Conservation (phyloP, 257 asterid genomes). For the Cynanchum wilfordii region DNA sequence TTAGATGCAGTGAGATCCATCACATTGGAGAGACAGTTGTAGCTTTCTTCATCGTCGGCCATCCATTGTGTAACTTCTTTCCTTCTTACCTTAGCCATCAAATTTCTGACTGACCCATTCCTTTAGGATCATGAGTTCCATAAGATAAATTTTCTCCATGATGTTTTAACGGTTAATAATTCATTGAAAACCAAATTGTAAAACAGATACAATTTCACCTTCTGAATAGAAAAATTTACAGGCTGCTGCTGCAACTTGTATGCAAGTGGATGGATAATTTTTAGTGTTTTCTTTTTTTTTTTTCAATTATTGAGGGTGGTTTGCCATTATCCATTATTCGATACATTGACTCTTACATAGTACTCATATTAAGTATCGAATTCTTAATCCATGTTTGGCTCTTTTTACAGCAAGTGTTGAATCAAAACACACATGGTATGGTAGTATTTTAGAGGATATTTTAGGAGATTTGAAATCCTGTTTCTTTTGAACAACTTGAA, state of each 20-base stretch:
- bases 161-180: neutral
- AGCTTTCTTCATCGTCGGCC: neutral
- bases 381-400: no score
- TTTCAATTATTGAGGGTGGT: no score
- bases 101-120: neutral
- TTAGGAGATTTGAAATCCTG: no score
- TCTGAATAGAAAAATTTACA: neutral
- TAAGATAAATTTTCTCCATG: neutral
- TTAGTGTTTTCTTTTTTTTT: no score
- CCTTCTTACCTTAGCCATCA: neutral
- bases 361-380: no score
- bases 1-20: constrained; percentile 38
- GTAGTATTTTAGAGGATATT: no score
- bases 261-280: neutral
- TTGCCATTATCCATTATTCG: no score
- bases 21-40: constrained; percentile 9
- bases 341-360: no score
- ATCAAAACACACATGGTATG: no score
- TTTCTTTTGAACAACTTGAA: no score
- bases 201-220: neutral
- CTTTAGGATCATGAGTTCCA: neutral
- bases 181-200: neutral
- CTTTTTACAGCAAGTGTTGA: no score
- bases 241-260: neutral
- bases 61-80: neutral